Evolutionary conservation across 208 protist species (phyloP).

Genomic region (Leptomonas pyrrhocoris): DNA sequence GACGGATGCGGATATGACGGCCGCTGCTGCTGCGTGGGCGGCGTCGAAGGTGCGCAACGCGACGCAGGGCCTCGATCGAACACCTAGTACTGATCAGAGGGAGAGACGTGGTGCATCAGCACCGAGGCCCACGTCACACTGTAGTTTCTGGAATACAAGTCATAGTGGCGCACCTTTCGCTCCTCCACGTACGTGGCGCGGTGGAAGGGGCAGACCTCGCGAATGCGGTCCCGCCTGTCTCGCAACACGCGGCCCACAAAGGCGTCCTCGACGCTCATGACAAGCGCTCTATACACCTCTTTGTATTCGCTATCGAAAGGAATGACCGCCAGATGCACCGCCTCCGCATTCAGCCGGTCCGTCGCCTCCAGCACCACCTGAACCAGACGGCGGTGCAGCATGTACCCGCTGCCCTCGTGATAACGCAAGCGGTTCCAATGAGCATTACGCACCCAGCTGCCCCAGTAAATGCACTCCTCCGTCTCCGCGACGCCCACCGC

Average conservation of each 20-base stretch:
- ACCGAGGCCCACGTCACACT: slow-evolving; percentile 12
- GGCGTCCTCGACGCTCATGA: slow-evolving; percentile 8
- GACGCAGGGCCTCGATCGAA: not conserved
- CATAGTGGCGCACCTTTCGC: not conserved
- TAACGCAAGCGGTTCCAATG: not conserved
- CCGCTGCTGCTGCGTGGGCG: no score
- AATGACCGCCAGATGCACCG: not conserved
- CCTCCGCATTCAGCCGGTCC: not conserved
- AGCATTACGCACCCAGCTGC: not conserved
- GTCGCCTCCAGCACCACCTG: not conserved
- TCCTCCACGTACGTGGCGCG: slow-evolving; percentile 1
- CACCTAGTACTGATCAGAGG: slow-evolving; percentile 14
- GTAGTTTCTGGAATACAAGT: not conserved
- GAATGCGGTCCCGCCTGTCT: not conserved
- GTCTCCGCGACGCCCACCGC: not conserved
- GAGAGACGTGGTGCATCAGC: slow-evolving; percentile 10
- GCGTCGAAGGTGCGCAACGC: no score
- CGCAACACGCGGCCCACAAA: slow-evolving; percentile 10
- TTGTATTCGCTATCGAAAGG: not conserved
- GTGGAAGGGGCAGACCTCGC: not conserved
- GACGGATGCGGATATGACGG: no score
- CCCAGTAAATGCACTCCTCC: slow-evolving; percentile 14
- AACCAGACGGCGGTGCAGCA: not conserved
- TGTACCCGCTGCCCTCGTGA: slow-evolving; percentile 2
- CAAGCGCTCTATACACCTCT: not conserved